A percentile compares a stretch with the other conserved stretches of the same genome.
Evolutionary conservation across 805 yeast genomes (phyloP).

Genomic region (Saccharomyces kudriavzevii): DNA sequence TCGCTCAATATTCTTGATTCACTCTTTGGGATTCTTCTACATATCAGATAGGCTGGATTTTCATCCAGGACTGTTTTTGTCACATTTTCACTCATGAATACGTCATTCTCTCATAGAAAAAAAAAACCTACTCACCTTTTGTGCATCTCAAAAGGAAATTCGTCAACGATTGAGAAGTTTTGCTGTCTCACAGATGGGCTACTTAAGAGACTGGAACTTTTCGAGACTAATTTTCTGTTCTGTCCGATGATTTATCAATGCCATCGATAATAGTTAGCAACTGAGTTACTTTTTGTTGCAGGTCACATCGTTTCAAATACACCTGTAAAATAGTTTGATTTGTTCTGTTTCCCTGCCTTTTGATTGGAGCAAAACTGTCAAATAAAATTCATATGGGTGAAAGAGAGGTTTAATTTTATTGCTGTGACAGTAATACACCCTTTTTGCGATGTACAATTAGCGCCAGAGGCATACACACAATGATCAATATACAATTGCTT

Average conservation of each 20-base stretch:
- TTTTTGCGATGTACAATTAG: not conserved
- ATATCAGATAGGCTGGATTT: not conserved
- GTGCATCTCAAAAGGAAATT: not conserved
- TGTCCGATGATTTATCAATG: not conserved
- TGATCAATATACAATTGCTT: not conserved
- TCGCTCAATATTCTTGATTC: not conserved
- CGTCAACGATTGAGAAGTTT: not conserved
- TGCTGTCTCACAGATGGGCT: not conserved
- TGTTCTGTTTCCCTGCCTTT: not conserved
- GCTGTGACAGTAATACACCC: not conserved
- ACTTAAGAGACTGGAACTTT: not conserved
- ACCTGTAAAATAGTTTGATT: not conserved
- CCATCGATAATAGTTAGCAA: not conserved
- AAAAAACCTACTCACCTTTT: not conserved
- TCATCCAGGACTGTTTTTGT: not conserved
- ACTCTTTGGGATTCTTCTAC: not conserved
- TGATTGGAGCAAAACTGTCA: not conserved
- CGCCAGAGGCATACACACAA: no score
- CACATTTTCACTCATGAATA: not conserved
- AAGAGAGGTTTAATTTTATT: no score
- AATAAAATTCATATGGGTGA: not conserved
- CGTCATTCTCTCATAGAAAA: not conserved
- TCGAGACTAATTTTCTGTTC: not conserved
- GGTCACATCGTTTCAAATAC: not conserved
- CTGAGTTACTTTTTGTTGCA: not conserved